Evolutionary conservation across 768 basidiomycete species (phyloP).

Genomic region (Cyclocybe cylindracea): DNA sequence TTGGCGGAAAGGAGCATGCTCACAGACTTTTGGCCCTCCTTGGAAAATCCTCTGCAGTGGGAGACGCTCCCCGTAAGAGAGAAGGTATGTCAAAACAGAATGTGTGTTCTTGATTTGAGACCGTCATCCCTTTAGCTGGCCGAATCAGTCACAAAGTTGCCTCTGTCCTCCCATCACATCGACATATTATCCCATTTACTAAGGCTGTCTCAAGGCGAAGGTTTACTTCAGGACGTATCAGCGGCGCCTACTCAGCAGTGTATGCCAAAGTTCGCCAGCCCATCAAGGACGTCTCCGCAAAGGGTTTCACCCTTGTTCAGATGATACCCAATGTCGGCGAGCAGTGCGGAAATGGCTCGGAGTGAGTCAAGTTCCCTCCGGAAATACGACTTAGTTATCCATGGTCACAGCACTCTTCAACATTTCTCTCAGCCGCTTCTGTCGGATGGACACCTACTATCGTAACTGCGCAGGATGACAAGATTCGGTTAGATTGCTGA

Average conservation of each 20-base stretch:
- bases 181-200: conserved; percentile 93
- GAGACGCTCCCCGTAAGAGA: conserved; percentile 98
- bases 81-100: conserved; percentile 61
- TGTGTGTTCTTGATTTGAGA: conserved; percentile 7
- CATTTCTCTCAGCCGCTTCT: conserved; percentile 79
- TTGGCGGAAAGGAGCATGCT: conserved; percentile 86
- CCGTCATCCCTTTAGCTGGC: conserved; percentile 64
- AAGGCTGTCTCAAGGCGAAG: conserved; percentile 89
- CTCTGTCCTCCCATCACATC: conserved; percentile 64
- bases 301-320: conserved; percentile 81
- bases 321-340: conserved; percentile 98
- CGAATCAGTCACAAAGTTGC: conserved; percentile 94
- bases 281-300: conserved; percentile 84
- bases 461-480: conserved; percentile 90
- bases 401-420: too few species aligned
- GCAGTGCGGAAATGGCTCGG: conserved; percentile 96
- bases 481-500: conserved; percentile 94
- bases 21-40: conserved; percentile 85
- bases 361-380: conserved; percentile 51
- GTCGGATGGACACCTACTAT: conserved; percentile 82
- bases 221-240: conserved; percentile 97
- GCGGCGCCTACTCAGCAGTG: conserved; percentile 87
- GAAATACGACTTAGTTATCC: conserved; percentile 2
- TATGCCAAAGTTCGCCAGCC: conserved; percentile 78
- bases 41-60: conserved; percentile 91